Conservation (phyloP, 2,329 filamentous ascomycete species). For the Raffaelea ambrosiae region DNA sequence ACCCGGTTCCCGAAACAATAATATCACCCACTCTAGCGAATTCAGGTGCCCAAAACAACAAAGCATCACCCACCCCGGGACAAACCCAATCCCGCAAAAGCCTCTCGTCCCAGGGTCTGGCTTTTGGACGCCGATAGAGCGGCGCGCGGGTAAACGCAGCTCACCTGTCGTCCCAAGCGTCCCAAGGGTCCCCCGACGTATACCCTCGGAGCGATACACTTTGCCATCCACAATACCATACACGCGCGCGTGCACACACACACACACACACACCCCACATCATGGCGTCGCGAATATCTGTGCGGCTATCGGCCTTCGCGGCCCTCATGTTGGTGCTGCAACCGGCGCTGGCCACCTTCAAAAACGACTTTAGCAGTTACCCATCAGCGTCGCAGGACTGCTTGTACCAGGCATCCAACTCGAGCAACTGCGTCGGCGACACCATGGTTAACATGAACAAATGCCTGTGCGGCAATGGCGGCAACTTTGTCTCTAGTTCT, state of each 20-base stretch:
- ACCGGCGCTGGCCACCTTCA: slow-evolving; percentile 2
- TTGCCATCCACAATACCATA: background rate
- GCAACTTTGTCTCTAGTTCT: slow-evolving; percentile 37
- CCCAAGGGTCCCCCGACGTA: too few species aligned
- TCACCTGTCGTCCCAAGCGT: too few species aligned
- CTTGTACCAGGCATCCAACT: slow-evolving; percentile 29
- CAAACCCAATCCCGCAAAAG: too few species aligned
- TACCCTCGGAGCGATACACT: too few species aligned
- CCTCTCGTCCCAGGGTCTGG: too few species aligned
- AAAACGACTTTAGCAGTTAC: slow-evolving; percentile 34
- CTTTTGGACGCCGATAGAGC: too few species aligned
- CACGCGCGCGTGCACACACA: background rate
- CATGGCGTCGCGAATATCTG: background rate
- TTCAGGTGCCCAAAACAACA: too few species aligned
- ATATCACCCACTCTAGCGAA: too few species aligned
- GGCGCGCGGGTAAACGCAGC: too few species aligned
- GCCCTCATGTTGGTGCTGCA: background rate
- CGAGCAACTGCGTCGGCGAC: slow-evolving; percentile 30
- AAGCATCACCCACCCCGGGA: too few species aligned
- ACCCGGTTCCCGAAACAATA: too few species aligned
- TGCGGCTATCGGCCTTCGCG: background rate
- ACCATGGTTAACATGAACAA: slow-evolving; percentile 32
- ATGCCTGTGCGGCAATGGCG: slow-evolving; percentile 41
- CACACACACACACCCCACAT: background rate
- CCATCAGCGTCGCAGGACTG: slow-evolving; percentile 32